These are phyloP conservation scores for Micromonas commoda DNA, from an alignment of 139 green algal genomes.

Conservation along the genomic window DNA sequence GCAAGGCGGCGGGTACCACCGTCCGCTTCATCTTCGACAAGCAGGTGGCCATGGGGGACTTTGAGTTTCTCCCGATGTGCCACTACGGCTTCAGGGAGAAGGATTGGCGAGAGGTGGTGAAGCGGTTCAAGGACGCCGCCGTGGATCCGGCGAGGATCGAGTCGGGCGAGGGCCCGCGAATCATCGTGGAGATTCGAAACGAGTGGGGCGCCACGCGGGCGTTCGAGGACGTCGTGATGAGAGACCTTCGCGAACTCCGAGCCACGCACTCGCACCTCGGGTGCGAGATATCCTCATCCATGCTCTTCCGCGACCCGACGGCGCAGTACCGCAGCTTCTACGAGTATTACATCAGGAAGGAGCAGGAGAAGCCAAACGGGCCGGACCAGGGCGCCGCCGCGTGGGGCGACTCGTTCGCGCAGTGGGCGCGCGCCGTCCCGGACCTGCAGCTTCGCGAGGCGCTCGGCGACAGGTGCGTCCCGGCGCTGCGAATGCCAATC, in stretches of 20 bases:
- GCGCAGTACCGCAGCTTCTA: constrained; percentile 28
- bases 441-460: constrained; percentile 20
- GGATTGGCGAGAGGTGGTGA: constrained; percentile 16
- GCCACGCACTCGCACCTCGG: no score
- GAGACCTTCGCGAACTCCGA: constrained; percentile 9
- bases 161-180: background rate
- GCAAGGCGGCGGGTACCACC: constrained; percentile 22
- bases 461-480: background rate
- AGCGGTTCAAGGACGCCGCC: background rate
- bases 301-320: constrained; percentile 15
- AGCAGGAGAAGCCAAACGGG: no score
- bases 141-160: background rate
- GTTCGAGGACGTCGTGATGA: background rate
- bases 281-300: constrained; percentile 21
- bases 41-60: constrained; percentile 19
- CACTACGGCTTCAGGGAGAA: constrained; percentile 25
- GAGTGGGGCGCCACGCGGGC: background rate
- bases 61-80: constrained; percentile 18
- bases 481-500: background rate
- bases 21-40: constrained; percentile 28
- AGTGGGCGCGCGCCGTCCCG: no score
- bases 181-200: constrained; percentile 24
- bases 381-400: background rate
- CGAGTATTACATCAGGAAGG: constrained; percentile 31
- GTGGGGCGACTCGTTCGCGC: background rate